Percentiles rank a stretch among this genome's conserved stretches.
Evolutionary conservation across 108 stramenopile species (phyloP).

Genomic region (Phaeodactylum tricornutum): DNA sequence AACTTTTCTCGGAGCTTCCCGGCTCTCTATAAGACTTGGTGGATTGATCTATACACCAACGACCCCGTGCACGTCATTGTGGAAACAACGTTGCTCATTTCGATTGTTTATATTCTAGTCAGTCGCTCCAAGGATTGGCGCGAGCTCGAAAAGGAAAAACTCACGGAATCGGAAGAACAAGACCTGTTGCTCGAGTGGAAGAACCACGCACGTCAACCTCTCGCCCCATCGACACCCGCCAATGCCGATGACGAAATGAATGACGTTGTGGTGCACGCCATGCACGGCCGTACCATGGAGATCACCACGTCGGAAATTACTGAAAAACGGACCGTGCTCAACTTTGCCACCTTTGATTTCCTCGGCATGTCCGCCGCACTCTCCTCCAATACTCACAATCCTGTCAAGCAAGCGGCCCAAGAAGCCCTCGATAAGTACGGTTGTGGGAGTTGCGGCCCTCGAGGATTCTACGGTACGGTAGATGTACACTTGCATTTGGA

Average conservation of each 20-base stretch:
- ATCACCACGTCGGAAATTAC: neutral
- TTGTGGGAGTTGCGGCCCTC: slow-evolving; percentile 95
- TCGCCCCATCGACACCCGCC: slow-evolving; percentile 37
- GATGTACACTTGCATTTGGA: slow-evolving; percentile 90
- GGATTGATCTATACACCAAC: slow-evolving; percentile 61
- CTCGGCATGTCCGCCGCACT: slow-evolving; percentile 46
- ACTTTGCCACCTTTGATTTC: slow-evolving; percentile 82
- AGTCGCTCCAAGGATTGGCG: slow-evolving; percentile 42
- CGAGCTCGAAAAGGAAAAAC: slow-evolving; percentile 31
- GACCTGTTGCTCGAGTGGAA: slow-evolving; percentile 90
- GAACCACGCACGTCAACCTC: slow-evolving; percentile 45
- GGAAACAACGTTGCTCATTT: slow-evolving; percentile 84
- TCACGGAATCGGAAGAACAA: slow-evolving; percentile 50
- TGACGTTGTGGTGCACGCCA: neutral
- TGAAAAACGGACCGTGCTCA: slow-evolving; percentile 42
- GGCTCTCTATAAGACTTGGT: slow-evolving; percentile 61
- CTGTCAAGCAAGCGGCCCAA: slow-evolving; percentile 46
- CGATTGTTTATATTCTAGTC: slow-evolving; percentile 78
- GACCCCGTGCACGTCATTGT: slow-evolving; percentile 91
- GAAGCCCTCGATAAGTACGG: slow-evolving; percentile 78
- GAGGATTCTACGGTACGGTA: slow-evolving; percentile 99
- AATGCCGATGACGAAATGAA: neutral
- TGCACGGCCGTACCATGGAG: slow-evolving; percentile 4
- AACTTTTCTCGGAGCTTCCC: no score
- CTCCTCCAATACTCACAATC: neutral